Base-by-base conservation (phyloP, 176 grass and related monocot genomes). In the Zoysia japonica region DNA sequence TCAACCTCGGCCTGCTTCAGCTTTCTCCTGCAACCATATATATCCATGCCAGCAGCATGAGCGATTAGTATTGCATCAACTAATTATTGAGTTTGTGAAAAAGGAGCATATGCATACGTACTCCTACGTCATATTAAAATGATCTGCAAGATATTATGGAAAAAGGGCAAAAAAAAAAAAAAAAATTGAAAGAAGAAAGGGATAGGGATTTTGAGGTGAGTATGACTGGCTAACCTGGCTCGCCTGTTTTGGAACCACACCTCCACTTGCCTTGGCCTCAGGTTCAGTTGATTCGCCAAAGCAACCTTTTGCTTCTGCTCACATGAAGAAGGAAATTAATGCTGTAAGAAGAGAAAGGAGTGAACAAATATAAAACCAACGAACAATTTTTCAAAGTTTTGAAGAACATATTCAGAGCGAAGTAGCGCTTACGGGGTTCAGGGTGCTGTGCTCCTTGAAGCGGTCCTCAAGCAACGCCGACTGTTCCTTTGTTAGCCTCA, bases 171-270 rank as follows among this genome's bases (percentile, higher is more conserved):
- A 45, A 39, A 72, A 72, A 70, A 9, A 5, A 2, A 35, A 63
- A 47, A 19, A 47, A 47, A 15, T 6, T 39, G 47, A 6, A 66
- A 72, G 49, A 35, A 17, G 65, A 68, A 46, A 70, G 44, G 75
- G 70, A 84, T 82, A 65, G 52, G 70, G 60, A 59, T 65, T 76
- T 76, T 60, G 80, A 73, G 82, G 74, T 77, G 74, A 84, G 72
- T 71, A 72, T 20, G 78, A 84, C 70, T 55, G 12, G 80, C 72
- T 77, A 44, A 97, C 95, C 95, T 98, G 62, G 95, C 95, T 90
- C 95, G 90, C 80, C 95, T 83, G 15, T 98, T 98, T 17, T 98
- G 95, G 82, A 98, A 98, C 95, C 95, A 98, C 3, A 98, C 95
- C 87, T 98, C 95, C 3, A 98, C 95, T 72, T 98, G 95, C 70